Base-by-base conservation (phyloP, 192 early-diverging fungal genomes). In the Glomus cerebriforme region DNA sequence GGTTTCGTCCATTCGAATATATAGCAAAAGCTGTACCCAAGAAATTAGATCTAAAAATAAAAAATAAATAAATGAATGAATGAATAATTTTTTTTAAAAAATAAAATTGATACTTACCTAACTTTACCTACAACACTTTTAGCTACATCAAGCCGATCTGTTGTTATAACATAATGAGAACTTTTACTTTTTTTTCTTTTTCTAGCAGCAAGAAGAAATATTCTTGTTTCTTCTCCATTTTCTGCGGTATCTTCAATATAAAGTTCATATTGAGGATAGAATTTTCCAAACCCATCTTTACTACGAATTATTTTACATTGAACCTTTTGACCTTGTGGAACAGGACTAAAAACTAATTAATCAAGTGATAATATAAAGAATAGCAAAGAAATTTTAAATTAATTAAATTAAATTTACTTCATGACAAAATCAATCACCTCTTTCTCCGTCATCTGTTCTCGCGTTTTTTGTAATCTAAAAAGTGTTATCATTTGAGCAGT, bases 11-110 rank as follows among this genome's bases (percentile, higher is more conserved):
- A 66, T 88, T 85, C 22, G 90, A 91, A 81, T 93, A 92, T 9
- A 97, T 89, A 19, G 86, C 82, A 84, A 95, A 98, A 27, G 88
- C 90, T 3, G 95, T 96, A 12, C 96, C 97, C 47, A 95, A 69
- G 31, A 96, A 93, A 79, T 97, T 97, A 7, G 95, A 93, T 68
- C 93, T 91, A 71, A 75, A n/a, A 27, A 75, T 22, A 15, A 31
- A 17, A 54, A 59, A 65, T 32, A 65, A 35, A 62, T 66, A 63
- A 47, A 69, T 43, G n/a, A n/a, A n/a, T n/a, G n/a, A n/a, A n/a
- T n/a, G n/a, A n/a, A 58, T n/a, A 13, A n/a, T 12, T 43, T 43
- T 43, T 43, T 10, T 43, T 37, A 54, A 62, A 70, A 24, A 54
- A n/a, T 31, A 37, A 31, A 45, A 24, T 39, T 2, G 22, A 19